These are phyloP conservation scores for Coniferiporia sulphurascens DNA, from an alignment of 1,284 basidiomycete species.

Conservation along the genomic window DNA sequence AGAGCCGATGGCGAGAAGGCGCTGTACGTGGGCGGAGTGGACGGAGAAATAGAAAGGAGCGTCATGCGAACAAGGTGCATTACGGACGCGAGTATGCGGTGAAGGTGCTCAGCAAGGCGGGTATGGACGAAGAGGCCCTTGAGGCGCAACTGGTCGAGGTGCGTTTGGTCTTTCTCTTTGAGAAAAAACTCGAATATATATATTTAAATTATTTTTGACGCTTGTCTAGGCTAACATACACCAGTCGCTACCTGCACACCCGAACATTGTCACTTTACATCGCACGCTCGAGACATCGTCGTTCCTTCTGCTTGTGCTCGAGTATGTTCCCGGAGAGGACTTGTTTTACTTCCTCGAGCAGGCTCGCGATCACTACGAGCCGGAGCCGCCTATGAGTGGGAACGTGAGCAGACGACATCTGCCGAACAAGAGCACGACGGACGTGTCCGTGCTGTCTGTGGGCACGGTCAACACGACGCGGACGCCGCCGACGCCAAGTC, in stretches of 20 bases:
- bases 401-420: constrained; percentile 37
- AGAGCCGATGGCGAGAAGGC: too few relatives aligned
- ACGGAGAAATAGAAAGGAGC: neutral
- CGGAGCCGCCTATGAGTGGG: constrained; percentile 34
- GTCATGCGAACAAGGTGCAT: constrained; percentile 2
- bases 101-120: constrained; percentile 93
- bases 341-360: constrained; percentile 97
- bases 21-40: neutral
- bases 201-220: constrained; percentile 9
- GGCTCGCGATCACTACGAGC: constrained; percentile 78
- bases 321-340: constrained; percentile 96
- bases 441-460: constrained; percentile 10
- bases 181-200: neutral
- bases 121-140: constrained; percentile 83
- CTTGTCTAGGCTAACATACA: constrained; percentile 81
- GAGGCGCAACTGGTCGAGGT: constrained; percentile 88
- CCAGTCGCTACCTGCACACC: constrained; percentile 86
- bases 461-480: constrained; percentile 31
- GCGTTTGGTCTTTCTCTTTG: constrained; percentile 18
- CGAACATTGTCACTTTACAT: constrained; percentile 94
- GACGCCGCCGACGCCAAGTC: constrained; percentile 91
- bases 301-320: constrained; percentile 78
- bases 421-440: neutral
- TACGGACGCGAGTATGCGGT: constrained; percentile 91
- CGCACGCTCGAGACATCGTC: constrained; percentile 80